A percentile compares a stretch with the other conserved stretches of the same genome.
Conservation (phyloP, 257 asterid species). For the Ehretia macrophylla region DNA sequence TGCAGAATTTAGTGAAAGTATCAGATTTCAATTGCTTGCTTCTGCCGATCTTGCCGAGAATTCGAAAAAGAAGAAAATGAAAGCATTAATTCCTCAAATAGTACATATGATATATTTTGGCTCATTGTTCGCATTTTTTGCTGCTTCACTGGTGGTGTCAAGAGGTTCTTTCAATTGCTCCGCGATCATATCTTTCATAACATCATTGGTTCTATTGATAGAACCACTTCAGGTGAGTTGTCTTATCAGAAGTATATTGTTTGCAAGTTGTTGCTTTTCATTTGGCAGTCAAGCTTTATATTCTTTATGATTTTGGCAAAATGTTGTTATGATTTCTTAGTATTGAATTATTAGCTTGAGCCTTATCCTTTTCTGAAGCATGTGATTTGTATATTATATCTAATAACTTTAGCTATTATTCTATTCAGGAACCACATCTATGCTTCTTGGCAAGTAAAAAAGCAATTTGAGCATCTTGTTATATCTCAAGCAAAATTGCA, state of each 20-base stretch:
- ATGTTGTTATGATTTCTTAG: not conserved
- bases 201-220: constrained; percentile 73
- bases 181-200: constrained; percentile 57
- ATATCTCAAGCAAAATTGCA: no score
- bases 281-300: not conserved
- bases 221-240: constrained; percentile 79
- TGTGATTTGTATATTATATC: not conserved
- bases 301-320: not conserved
- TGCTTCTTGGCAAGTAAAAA: no score
- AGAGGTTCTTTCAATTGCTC: constrained; percentile 55
- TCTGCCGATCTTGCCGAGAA: constrained; percentile 56
- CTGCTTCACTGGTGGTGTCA: constrained; percentile 52
- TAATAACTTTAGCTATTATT: no score
- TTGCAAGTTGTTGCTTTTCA: not conserved
- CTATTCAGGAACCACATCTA: no score
- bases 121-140: constrained; percentile 47
- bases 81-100: constrained; percentile 82
- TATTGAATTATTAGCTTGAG: constrained; percentile 1
- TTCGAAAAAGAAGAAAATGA: constrained; percentile 71
- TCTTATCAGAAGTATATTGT: not conserved
- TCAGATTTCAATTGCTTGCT: constrained; percentile 71
- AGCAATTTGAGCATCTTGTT: no score
- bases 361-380: not conserved
- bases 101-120: constrained; percentile 65
- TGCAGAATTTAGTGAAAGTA: constrained; percentile 64